Conservation (phyloP, 116 monocot species). For the Posidonia oceanica region DNA sequence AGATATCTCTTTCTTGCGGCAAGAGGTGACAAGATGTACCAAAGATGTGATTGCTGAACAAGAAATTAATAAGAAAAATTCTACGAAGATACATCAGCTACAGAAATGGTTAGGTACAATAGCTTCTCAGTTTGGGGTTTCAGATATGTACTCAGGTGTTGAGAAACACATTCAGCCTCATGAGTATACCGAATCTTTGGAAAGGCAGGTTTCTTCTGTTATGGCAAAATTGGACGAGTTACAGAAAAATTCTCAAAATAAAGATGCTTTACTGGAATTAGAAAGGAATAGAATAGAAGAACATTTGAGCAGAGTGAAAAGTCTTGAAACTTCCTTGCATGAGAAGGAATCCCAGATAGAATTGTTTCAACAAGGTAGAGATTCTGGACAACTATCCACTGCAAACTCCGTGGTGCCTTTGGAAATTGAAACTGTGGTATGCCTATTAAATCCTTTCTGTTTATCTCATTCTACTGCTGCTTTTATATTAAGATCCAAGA, state of each 20-base stretch:
- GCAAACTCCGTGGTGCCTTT: constrained; percentile 22
- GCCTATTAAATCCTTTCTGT: constrained; percentile 2
- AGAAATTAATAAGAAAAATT: constrained; percentile 54
- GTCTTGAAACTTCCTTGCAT: constrained; percentile 39
- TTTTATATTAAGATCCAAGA: not conserved
- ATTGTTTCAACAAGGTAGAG: constrained; percentile 16
- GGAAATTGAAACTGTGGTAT: constrained; percentile 69
- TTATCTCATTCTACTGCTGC: not conserved
- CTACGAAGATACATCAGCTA: constrained; percentile 34
- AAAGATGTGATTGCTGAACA: constrained; percentile 65
- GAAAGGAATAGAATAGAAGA: constrained; percentile 60
- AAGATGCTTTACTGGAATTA: constrained; percentile 62
- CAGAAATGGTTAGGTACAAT: constrained; percentile 33
- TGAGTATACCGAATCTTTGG: constrained; percentile 33
- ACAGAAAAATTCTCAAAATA: constrained; percentile 31
- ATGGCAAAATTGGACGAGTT: constrained; percentile 56
- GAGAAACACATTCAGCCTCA: constrained; percentile 29
- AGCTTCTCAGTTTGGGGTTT: constrained; percentile 39
- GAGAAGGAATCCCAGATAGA: constrained; percentile 40
- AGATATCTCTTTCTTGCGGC: constrained; percentile 89
- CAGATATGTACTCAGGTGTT: constrained; percentile 25
- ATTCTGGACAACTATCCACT: constrained; percentile 20
- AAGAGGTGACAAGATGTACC: constrained; percentile 82
- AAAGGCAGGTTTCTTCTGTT: constrained; percentile 32
- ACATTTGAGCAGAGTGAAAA: constrained; percentile 31